These are phyloP conservation scores for Debaryomyces robertsiae DNA, from an alignment of 1,139 yeast genomes.

Conservation along the genomic window DNA sequence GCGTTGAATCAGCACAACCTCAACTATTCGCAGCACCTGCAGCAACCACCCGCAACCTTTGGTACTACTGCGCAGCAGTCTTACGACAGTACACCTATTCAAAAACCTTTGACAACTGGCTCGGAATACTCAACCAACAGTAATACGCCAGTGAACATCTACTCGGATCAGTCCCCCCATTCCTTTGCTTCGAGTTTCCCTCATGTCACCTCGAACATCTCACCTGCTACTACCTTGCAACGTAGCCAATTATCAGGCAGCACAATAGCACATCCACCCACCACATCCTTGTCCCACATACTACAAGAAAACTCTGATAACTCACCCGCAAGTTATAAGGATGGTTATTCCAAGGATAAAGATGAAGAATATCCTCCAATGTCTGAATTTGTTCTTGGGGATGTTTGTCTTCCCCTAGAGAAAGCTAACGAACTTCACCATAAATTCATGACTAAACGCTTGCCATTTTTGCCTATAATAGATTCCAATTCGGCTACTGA, in stretches of 20 bases:
- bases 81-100: slow-evolving; percentile 7
- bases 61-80: slow-evolving; percentile 6
- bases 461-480: slow-evolving; percentile 81
- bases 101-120: background rate
- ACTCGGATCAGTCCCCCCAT: slow-evolving; percentile 15
- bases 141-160: slow-evolving; percentile 18
- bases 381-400: slow-evolving; percentile 73
- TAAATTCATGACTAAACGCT: slow-evolving; percentile 63
- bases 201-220: slow-evolving; percentile 3
- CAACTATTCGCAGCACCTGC: slow-evolving; percentile 30
- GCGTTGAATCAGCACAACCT: slow-evolving; percentile 54
- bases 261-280: slow-evolving; percentile 11
- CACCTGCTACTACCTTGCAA: slow-evolving; percentile 7
- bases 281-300: slow-evolving; percentile 18
- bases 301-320: slow-evolving; percentile 30
- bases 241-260: slow-evolving; percentile 11
- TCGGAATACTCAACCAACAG: slow-evolving; percentile 4
- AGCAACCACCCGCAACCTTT: slow-evolving; percentile 11
- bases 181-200: slow-evolving; percentile 11
- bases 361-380: slow-evolving; percentile 24
- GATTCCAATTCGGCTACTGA: slow-evolving; percentile 73
- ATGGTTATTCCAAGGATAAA: background rate
- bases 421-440: slow-evolving; percentile 76
- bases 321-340: slow-evolving; percentile 23
- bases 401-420: slow-evolving; percentile 62